phyloP scores from a whole-genome alignment of 805 yeast genomes.

The Metschnikowia borealis region DNA sequence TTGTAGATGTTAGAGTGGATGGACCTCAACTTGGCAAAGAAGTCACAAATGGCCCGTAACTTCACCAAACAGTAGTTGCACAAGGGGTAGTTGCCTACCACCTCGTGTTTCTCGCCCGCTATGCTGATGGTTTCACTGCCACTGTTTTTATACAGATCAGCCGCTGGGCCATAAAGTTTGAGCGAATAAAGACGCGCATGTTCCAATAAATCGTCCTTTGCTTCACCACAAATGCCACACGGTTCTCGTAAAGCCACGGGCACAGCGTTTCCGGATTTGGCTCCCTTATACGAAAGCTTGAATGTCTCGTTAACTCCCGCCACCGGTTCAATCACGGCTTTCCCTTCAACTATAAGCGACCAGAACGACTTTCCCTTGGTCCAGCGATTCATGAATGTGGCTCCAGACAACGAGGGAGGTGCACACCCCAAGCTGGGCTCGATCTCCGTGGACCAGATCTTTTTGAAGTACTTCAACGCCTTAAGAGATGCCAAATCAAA shows the following conservation, averaged over 20 bases:
- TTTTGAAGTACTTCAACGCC: conserved; percentile 57
- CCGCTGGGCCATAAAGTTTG: conserved; percentile 39
- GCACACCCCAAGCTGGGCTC: conserved; percentile 40
- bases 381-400: conserved; percentile 37
- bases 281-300: conserved; percentile 37
- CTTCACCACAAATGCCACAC: conserved; percentile 84
- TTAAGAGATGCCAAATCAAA: conserved; percentile 41
- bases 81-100: conserved; percentile 53
- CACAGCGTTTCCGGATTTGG: conserved; percentile 16
- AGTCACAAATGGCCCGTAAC: conserved; percentile 77
- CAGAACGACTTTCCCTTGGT: conserved; percentile 49
- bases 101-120: conserved; percentile 23
- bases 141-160: conserved; percentile 9
- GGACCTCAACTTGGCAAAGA: conserved; percentile 70
- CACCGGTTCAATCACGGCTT: conserved; percentile 81
- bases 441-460: conserved; percentile 69
- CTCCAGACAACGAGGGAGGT: conserved; percentile 45
- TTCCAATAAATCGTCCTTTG: conserved; percentile 61
- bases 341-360: conserved; percentile 69
- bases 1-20: conserved; percentile 56
- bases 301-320: conserved; percentile 77
- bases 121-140: conserved; percentile 13
- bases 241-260: conserved; percentile 74
- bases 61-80: conserved; percentile 80
- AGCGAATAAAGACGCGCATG: conserved; percentile 75